These are phyloP conservation scores for Isabelozyma heimii DNA, from an alignment of 805 yeast species.

Conservation along the genomic window DNA sequence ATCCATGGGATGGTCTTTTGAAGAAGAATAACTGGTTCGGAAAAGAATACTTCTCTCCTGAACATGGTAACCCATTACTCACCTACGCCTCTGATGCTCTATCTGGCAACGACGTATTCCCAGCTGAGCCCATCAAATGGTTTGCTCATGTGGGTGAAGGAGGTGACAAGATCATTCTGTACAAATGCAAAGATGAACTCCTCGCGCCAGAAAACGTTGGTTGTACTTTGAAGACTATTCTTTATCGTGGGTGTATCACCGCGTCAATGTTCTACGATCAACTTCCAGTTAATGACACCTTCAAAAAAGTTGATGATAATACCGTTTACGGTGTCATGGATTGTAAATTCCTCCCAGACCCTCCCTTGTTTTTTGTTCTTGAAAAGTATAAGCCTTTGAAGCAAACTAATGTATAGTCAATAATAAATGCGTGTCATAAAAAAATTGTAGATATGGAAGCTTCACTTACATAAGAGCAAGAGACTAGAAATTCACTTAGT, in stretches of 20 bases:
- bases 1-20: too few relatives aligned
- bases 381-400: constrained; percentile 1
- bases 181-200: not conserved
- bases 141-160: too few relatives aligned
- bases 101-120: too few relatives aligned
- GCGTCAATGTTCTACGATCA: constrained; percentile 5
- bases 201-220: constrained; percentile 1
- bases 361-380: constrained; percentile 2
- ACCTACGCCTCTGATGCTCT: too few relatives aligned
- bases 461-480: too few relatives aligned
- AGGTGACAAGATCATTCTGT: not conserved
- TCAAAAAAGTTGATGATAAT: constrained; percentile 4
- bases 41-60: too few relatives aligned
- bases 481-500: too few relatives aligned
- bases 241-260: constrained; percentile 1
- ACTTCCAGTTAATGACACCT: constrained; percentile 4
- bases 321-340: constrained; percentile 4
- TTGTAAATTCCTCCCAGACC: constrained; percentile 2
- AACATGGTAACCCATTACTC: too few relatives aligned
- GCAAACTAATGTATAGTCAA: not conserved
- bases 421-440: too few relatives aligned
- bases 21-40: too few relatives aligned
- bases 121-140: too few relatives aligned
- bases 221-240: constrained; percentile 4
- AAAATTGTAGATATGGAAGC: too few relatives aligned